A percentile compares a stretch with the other conserved stretches of the same genome.
Evolutionary conservation across 257 asterid species (phyloP).

Genomic region (Solanum chilense): DNA sequence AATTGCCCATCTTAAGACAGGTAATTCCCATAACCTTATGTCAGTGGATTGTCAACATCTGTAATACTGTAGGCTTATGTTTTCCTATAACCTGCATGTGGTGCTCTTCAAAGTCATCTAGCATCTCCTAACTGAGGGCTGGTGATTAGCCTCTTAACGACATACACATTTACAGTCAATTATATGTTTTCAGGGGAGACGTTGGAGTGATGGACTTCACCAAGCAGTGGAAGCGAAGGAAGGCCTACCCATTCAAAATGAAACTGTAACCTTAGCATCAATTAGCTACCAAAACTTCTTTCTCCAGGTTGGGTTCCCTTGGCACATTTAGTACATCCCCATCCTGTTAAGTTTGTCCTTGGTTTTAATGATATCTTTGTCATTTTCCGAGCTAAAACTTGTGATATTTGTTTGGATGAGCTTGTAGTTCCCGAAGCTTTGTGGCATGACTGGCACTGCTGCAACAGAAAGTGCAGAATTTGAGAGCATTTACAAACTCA

Average conservation of each 20-base stretch:
- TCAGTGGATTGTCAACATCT: neutral
- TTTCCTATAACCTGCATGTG: neutral
- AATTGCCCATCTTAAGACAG: neutral
- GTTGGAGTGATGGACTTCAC: slow-evolving; percentile 99
- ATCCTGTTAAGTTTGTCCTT: neutral
- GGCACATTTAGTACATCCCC: neutral
- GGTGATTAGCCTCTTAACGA: neutral
- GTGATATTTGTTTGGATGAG: slow-evolving; percentile 20
- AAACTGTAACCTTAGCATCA: slow-evolving; percentile 93
- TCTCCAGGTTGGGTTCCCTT: slow-evolving; percentile 67
- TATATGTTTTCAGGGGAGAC: slow-evolving; percentile 63
- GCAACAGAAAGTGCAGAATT: slow-evolving; percentile 97
- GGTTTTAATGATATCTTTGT: neutral
- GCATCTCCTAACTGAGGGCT: neutral
- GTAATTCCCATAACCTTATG: neutral
- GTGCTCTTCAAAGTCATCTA: neutral
- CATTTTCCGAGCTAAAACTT: neutral
- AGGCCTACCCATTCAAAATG: slow-evolving; percentile 91
- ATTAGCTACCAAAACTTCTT: slow-evolving; percentile 98
- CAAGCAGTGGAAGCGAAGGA: slow-evolving; percentile 99
- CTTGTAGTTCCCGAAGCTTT: slow-evolving; percentile 90
- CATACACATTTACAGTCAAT: neutral
- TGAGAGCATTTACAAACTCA: slow-evolving; percentile 96
- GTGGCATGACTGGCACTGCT: slow-evolving; percentile 99
- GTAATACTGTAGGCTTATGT: neutral